A percentile compares a stretch with the other conserved stretches of the same genome.
Conservation (phyloP, 2,329 filamentous ascomycete genomes). For the Fusarium dlaminii region DNA sequence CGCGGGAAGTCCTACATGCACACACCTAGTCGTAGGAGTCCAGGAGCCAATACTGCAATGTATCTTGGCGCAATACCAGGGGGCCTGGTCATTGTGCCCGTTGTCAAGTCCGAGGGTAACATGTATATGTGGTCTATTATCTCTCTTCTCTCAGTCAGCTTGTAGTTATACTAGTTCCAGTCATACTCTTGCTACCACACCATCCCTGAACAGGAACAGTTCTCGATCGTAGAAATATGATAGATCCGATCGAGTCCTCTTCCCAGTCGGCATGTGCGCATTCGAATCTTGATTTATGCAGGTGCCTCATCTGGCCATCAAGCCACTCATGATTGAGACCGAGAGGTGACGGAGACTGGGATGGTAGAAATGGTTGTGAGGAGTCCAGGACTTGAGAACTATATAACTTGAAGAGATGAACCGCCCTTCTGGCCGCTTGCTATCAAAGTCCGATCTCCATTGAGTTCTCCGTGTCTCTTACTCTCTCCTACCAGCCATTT, state of each 20-base stretch:
- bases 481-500: constrained; percentile 1
- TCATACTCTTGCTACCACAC: not conserved
- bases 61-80: not conserved
- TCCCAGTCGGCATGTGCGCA: not conserved
- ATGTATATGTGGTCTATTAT: not conserved
- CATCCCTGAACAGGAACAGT: too few species aligned
- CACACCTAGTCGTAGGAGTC: not conserved
- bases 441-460: not conserved
- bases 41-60: not conserved
- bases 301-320: not conserved
- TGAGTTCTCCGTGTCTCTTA: not conserved
- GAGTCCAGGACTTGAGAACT: not conserved
- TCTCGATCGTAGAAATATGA: not conserved
- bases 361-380: not conserved
- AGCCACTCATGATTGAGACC: not conserved
- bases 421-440: not conserved
- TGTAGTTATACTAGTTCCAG: not conserved
- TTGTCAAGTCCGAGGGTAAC: not conserved
- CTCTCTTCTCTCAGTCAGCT: not conserved
- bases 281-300: not conserved
- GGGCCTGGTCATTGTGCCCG: not conserved
- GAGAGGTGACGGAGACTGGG: not conserved
- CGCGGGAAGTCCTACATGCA: not conserved
- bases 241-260: not conserved
- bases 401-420: not conserved